Percentiles rank a stretch among this genome's conserved stretches.
These are phyloP conservation scores for Aspergillus heteromorphus DNA, from an alignment of 495 filamentous ascomycete genomes.

Conservation along the genomic window DNA sequence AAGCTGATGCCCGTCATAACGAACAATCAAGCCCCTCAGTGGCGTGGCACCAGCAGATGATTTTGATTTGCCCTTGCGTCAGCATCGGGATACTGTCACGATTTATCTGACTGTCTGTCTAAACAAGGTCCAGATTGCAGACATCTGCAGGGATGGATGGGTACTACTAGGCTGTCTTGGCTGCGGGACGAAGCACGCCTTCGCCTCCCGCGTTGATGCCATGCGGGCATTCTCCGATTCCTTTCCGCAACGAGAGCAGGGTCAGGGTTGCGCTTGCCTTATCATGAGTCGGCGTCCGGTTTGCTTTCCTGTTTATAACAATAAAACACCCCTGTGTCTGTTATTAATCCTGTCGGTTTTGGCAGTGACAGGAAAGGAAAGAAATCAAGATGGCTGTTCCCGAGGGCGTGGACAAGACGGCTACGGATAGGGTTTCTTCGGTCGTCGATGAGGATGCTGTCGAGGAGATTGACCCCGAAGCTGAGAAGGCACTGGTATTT, in stretches of 20 bases:
- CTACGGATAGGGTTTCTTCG: not conserved
- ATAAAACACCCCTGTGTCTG: not conserved
- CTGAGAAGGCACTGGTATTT: not conserved
- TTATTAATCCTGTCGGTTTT: too few relatives aligned
- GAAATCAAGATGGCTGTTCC: not conserved
- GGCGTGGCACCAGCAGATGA: too few relatives aligned
- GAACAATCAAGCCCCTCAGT: too few relatives aligned
- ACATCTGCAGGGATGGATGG: not conserved
- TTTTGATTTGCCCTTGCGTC: too few relatives aligned
- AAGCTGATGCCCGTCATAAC: too few relatives aligned
- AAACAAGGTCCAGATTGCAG: not conserved
- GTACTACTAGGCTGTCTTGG: constrained; percentile 6
- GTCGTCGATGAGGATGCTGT: not conserved
- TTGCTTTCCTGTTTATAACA: not conserved
- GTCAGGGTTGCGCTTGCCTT: not conserved
- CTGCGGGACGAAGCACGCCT: not conserved
- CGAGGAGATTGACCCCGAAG: not conserved
- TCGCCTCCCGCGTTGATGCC: constrained; percentile 1
- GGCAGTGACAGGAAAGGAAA: not conserved
- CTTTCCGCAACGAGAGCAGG: not conserved
- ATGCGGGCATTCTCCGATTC: not conserved
- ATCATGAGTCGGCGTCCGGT: not conserved
- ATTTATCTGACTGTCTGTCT: too few relatives aligned
- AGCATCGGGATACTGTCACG: too few relatives aligned
- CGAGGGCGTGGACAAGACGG: not conserved